A percentile compares a stretch with the other conserved stretches of the same genome.
phyloP scores from a whole-genome alignment of 495 filamentous ascomycete species.

The Trichocladium antarcticum region DNA sequence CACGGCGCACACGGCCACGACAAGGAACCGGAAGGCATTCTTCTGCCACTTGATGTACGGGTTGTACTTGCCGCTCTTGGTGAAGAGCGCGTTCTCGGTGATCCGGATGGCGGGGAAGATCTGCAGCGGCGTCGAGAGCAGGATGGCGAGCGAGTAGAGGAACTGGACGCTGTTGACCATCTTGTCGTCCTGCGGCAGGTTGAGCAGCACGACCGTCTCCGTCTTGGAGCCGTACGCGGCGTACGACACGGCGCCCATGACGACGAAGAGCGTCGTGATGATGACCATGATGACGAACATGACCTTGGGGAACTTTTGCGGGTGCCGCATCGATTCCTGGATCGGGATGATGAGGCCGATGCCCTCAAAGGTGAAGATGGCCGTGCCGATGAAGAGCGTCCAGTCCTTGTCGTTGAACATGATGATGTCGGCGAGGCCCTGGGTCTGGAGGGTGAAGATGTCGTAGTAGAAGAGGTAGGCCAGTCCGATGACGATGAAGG shows the following conservation, averaged over 20 bases:
- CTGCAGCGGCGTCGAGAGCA: constrained; percentile 87
- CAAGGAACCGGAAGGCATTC: constrained; percentile 86
- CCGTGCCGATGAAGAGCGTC: constrained; percentile 96
- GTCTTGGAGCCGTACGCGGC: constrained; percentile 91
- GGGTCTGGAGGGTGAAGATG: constrained; percentile 65
- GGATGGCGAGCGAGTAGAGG: constrained; percentile 86
- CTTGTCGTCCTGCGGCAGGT: constrained; percentile 90
- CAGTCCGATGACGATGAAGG: constrained; percentile 84
- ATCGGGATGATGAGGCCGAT: constrained; percentile 98
- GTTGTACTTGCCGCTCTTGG: constrained; percentile 87
- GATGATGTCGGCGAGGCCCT: constrained; percentile 72
- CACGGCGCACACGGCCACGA: constrained; percentile 72
- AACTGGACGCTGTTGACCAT: constrained; percentile 94
- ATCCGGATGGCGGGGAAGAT: constrained; percentile 93
- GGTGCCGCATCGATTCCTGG: constrained; percentile 89
- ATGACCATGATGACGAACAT: constrained; percentile 85
- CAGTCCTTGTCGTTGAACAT: constrained; percentile 79
- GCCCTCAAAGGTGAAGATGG: constrained; percentile 97
- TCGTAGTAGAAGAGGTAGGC: constrained; percentile 96
- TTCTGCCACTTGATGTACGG: constrained; percentile 97
- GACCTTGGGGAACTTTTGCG: constrained; percentile 75
- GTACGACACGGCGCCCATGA: constrained; percentile 86
- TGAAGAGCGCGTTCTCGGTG: constrained; percentile 51
- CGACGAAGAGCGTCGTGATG: constrained; percentile 81
- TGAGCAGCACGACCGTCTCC: constrained; percentile 90